phyloP scores from a whole-genome alignment of 495 filamentous ascomycete species.

The Chaetomium cochliodes region DNA sequence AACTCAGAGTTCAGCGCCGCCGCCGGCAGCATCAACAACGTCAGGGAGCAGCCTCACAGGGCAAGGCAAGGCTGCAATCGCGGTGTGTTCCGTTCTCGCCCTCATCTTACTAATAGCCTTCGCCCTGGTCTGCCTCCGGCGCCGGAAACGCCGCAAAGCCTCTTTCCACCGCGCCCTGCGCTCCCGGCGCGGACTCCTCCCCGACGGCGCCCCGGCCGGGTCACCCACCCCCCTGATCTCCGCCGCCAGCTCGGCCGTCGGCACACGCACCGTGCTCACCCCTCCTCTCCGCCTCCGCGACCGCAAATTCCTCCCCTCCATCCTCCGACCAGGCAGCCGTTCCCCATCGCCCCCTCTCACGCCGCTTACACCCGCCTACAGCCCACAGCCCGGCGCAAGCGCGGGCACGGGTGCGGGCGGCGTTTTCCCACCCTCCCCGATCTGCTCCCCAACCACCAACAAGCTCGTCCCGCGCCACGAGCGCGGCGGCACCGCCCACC shows the following conservation, averaged over 20 bases:
- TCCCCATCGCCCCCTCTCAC: constrained; percentile 35
- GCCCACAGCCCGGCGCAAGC: constrained; percentile 15
- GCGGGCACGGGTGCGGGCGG: constrained; percentile 13
- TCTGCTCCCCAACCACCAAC: constrained; percentile 35
- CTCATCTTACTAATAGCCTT: constrained; percentile 36
- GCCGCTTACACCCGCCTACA: constrained; percentile 33
- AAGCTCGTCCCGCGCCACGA: constrained; percentile 37
- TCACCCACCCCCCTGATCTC: constrained; percentile 45
- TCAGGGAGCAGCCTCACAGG: constrained; percentile 32
- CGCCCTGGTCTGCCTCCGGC: constrained; percentile 36
- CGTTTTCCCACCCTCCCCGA: constrained; percentile 31
- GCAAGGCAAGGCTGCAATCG: constrained; percentile 44
- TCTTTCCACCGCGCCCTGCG: constrained; percentile 21
- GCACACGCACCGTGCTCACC: constrained; percentile 32
- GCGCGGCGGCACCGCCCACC: constrained; percentile 10
- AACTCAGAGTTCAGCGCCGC: constrained; percentile 17
- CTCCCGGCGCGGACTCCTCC: constrained; percentile 15
- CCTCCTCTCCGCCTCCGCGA: constrained; percentile 49
- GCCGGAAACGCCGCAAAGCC: constrained; percentile 27
- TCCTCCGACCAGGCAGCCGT: constrained; percentile 36
- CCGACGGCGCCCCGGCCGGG: constrained; percentile 25
- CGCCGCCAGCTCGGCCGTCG: constrained; percentile 33
- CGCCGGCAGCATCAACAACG: constrained; percentile 23
- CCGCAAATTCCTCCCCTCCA: constrained; percentile 41
- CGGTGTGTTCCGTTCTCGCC: constrained; percentile 41